Evolutionary conservation across 2,329 filamentous ascomycete species (phyloP).

Genomic region (Cryphonectria radicalis): DNA sequence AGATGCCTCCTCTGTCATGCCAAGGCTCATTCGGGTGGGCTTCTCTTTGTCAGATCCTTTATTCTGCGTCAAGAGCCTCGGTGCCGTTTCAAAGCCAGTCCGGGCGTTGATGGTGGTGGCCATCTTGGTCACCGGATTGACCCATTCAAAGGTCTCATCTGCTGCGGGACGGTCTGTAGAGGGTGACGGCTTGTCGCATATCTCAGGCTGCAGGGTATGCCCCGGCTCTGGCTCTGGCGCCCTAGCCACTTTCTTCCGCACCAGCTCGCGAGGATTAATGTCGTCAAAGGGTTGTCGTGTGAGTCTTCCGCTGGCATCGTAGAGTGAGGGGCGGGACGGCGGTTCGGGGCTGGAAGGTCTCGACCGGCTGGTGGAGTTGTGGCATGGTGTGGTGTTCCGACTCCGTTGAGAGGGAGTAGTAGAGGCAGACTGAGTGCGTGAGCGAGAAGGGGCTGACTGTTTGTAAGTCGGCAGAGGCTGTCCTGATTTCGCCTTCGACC

Average conservation of each 20-base stretch:
- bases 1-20: conserved; percentile 32
- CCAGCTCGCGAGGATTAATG: conserved; percentile 24
- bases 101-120: conserved; percentile 55
- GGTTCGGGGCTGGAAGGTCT: neutral
- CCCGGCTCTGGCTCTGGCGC: neutral
- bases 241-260: neutral
- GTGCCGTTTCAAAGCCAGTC: conserved; percentile 53
- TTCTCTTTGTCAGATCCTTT: conserved; percentile 10
- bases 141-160: conserved; percentile 56
- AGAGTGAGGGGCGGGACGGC: conserved; percentile 34
- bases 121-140: conserved; percentile 62
- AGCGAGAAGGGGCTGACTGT: conserved; percentile 21
- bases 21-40: conserved; percentile 21
- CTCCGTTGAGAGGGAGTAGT: neutral
- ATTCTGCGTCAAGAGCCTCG: conserved; percentile 20
- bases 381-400: neutral
- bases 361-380: neutral
- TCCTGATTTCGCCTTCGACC: conserved; percentile 42
- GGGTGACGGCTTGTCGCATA: neutral
- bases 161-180: conserved; percentile 30
- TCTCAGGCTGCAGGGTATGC: neutral
- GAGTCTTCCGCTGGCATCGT: conserved; percentile 48
- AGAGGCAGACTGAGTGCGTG: conserved; percentile 12
- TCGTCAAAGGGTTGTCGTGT: conserved; percentile 52
- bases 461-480: conserved; percentile 35